Evolutionary conservation across 2,329 filamentous ascomycete species (phyloP), one percentile per base, ranked within the genome.

Genomic region (Ophiostoma himal-ulmi): DNA sequence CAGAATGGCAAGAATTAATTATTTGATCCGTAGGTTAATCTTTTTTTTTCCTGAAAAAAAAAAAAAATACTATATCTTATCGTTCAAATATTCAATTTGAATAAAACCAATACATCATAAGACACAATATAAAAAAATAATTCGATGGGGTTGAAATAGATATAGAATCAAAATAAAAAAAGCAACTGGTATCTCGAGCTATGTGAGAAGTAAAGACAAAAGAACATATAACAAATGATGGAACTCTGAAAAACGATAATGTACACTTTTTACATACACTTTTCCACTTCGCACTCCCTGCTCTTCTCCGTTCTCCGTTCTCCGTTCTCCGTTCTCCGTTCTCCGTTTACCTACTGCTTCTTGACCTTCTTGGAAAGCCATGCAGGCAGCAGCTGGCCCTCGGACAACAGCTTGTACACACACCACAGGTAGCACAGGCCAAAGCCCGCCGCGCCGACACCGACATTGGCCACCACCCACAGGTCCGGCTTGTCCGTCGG

Each of bases 371-470:
- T 79, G 6, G 67, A 64, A 22, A 71, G 74, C 76, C 73, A 77
- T 20, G 73, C 75, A 3, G 77, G 72, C 13, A 86, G 71, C 62
- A 87, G 75, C 62, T 86, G 85, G 76, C 88, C 90, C 75, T 90
- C 87, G 22, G 81, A 77, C 2, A 87, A 76, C 69, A 92, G 77
- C 70, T 87, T 90, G 85, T 88, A 90, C 73, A 95, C 79, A 79
- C 94, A 97, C 95, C 95, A 99, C 8, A 95, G 77, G 78, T 97
- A 98, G 79, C 93, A 96, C 44, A 96, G 81, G 0, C 86, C 86
- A 78, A 98, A 99, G 0, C 93, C 95, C 4, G 87, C 89, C 30
- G 92, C 92, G 8, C 95, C 95, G 30, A 98, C 80, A 22, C 93
- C 88, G 10, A 95, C 93, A 76, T 99, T 99, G 14, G 89, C 85